Conservation (phyloP, 768 basidiomycete genomes). For the Mycena olivaceomarginata region DNA sequence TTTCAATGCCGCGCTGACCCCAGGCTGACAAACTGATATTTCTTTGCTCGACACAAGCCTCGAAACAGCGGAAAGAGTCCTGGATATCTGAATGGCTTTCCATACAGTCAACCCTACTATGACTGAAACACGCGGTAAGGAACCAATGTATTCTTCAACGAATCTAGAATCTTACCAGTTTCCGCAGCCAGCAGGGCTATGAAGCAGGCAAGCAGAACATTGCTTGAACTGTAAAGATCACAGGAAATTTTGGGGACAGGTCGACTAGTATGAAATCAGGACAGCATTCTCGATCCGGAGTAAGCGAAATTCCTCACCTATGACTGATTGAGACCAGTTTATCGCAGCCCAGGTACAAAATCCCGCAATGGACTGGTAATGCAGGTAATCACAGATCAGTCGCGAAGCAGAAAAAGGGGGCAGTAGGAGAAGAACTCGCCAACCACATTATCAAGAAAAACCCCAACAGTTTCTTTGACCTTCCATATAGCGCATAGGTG, state of each 20-base stretch:
- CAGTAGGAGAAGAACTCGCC: not conserved
- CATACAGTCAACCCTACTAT: conserved; percentile 31
- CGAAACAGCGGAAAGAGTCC: not conserved
- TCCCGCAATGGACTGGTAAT: conserved; percentile 13
- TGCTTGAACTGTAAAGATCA: conserved; percentile 9
- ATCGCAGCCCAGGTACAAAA: conserved; percentile 6
- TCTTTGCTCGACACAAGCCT: not conserved
- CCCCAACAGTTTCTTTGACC: conserved; percentile 18
- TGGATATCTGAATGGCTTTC: conserved; percentile 16
- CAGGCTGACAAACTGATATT: not conserved
- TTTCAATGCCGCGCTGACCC: not conserved
- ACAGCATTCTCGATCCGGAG: too few relatives aligned
- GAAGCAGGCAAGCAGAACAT: conserved; percentile 1
- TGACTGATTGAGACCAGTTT: not conserved
- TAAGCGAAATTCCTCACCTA: not conserved
- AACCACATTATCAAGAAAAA: conserved; percentile 23
- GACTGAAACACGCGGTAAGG: not conserved
- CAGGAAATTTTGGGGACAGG: not conserved
- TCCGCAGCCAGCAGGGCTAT: conserved; percentile 19
- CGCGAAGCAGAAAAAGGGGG: too few relatives aligned
- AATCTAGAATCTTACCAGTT: conserved; percentile 10
- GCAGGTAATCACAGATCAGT: too few relatives aligned
- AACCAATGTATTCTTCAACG: not conserved
- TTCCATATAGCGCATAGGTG: conserved; percentile 30
- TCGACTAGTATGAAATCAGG: not conserved